Evolutionary conservation across 345 rosid species (phyloP), one percentile per base, ranked within the genome.

Genomic region (Gossypium australe): DNA sequence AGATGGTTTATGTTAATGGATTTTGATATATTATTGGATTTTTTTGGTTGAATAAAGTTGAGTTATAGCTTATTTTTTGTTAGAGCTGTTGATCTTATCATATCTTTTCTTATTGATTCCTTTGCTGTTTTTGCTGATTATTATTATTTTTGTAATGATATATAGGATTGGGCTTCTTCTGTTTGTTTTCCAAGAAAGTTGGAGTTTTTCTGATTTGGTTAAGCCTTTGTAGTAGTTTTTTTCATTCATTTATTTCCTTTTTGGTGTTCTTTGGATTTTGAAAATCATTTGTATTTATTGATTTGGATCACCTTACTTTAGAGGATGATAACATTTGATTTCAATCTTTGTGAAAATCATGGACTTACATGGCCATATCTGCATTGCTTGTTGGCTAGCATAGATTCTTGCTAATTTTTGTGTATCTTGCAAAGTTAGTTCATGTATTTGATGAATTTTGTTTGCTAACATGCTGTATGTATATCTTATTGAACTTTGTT

Each of bases 261-360:
- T 56, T 52, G 73, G n/a, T 11, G 49, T 75, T 43, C 20, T 57
- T 60, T 22, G 68, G 47, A 7, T 63, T 71, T 53, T 70, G 43
- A 65, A 57, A 78, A 77, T 81, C 62, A 29, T 57, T 20, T 49
- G 24, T 12, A 25, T 3, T 52, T 49, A 45, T 70, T 34, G 47
- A 41, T 27, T 43, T 53, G 60, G 67, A 75, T 81, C 48, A 27
- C 8, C 67, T 78, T 70, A 53, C 16, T 72, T 27, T 49, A 71
- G 57, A 24, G 13, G 55, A 61, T 65, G 34, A 56, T 65, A 76
- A 73, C 67, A 70, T 78, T 43, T 57, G 78, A 70, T 60, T 72
- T 62, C 22, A 11, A 12, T 9, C 53, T 55, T 20, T 56, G 59
- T 59, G 22, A 18, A 66, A 65, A 6, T 52, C 38, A 44, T 48